Percentiles rank a stretch among this genome's conserved stretches.
These are phyloP conservation scores for Hypoxylon sp. DNA, from an alignment of 2,329 filamentous ascomycete species.

Conservation along the genomic window DNA sequence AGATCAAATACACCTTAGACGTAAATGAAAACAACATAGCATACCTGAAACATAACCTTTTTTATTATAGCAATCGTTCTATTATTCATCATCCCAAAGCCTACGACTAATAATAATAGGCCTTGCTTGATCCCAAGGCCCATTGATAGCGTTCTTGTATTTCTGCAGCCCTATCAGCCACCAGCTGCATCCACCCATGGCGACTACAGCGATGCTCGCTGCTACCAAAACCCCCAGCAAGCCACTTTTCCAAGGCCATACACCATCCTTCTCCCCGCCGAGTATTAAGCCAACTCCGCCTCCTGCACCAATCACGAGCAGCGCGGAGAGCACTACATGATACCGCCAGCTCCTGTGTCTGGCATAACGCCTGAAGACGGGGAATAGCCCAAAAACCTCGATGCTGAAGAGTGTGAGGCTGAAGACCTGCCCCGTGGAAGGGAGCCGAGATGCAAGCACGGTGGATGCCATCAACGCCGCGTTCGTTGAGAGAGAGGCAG, in stretches of 20 bases:
- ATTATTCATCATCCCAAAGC: constrained; percentile 59
- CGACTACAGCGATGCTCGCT: constrained; percentile 75
- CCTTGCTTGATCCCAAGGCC: constrained; percentile 95
- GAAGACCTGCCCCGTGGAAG: constrained; percentile 92
- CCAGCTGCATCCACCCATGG: constrained; percentile 95
- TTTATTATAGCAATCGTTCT: too few species aligned
- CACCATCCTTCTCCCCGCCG: constrained; percentile 52
- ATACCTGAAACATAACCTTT: too few species aligned
- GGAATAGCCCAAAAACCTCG: constrained; percentile 95
- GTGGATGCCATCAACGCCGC: constrained; percentile 96
- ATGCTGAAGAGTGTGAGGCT: constrained; percentile 95
- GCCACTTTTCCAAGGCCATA: constrained; percentile 62
- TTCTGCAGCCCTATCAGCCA: constrained; percentile 97
- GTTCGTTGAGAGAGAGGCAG: constrained; percentile 85
- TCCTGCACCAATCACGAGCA: constrained; percentile 81
- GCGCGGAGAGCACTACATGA: constrained; percentile 78
- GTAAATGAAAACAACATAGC: too few species aligned
- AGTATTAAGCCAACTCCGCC: constrained; percentile 76
- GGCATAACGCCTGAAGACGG: constrained; percentile 93
- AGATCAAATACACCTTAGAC: too few species aligned
- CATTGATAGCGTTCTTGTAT: constrained; percentile 99
- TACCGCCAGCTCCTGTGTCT: constrained; percentile 82
- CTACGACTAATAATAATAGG: constrained; percentile 80
- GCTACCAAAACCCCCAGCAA: constrained; percentile 80
- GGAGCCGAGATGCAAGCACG: constrained; percentile 87